Evolutionary conservation across 1,284 basidiomycete species (phyloP), one percentile per base, ranked within the genome.

Genomic region (Sanghuangporus sanghuang): DNA sequence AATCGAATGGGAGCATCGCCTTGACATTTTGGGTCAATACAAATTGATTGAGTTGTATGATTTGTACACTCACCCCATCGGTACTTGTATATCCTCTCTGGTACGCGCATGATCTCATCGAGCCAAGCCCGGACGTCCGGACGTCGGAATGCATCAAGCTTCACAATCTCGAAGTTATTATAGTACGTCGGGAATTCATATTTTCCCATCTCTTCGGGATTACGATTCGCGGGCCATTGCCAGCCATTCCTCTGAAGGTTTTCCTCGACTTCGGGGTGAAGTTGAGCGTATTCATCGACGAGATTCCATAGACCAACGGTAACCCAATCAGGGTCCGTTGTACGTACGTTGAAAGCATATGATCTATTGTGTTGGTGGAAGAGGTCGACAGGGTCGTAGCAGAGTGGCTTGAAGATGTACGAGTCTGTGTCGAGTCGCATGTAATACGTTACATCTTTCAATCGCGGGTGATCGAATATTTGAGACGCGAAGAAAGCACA

Each of bases 341-440:
- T 62, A 14, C 27, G 59, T 5, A 55, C 55, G 32, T 56, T 54
- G 23, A 53, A 62, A 11, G 54, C 64, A 38, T 65, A 65, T 11
- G 59, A 23, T 27, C 48, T 53, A 23, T 62, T 62, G 36, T 62
- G 64, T 27, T 59, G 58, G 52, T 67, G 62, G 54, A 67, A 64
- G 7, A 66, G 42, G 9, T 67, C 67, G 55, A 67, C 46, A 11
- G 67, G 67, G 38, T 67, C 67, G 44, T 67, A 67, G 44, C 67
- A 67, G 21, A 67, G 59, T 14, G 61, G 61, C 40, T 61, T 35
- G 6, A 49, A 55, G 21, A 67, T 62, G 23, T 64, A 63, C 14
- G 67, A 66, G 46, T 66, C 67, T 9, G 67, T 63, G 59, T 67
- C 67, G n/a, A 67, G 48, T 8, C 67, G 64, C 67, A 67, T 67